Percentiles rank a stretch among this genome's conserved stretches.
Conservation (phyloP, 352 stramenopile genomes). For the Globisporangium rhizosaccharum region DNA sequence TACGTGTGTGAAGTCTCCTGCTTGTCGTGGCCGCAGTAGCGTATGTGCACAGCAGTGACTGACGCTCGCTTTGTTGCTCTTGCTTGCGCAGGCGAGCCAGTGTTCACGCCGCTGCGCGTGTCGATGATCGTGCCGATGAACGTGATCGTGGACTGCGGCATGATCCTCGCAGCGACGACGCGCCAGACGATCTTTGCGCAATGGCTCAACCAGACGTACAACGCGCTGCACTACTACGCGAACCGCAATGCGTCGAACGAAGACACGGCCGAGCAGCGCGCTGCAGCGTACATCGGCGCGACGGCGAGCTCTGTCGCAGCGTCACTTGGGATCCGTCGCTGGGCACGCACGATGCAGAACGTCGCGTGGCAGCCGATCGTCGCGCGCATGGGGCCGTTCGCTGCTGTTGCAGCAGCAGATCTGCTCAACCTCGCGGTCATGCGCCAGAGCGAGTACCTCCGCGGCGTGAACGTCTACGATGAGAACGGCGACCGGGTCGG, state of each 20-base stretch:
- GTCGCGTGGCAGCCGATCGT: conserved; percentile 43
- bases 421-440: conserved; percentile 84
- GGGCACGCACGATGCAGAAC: conserved; percentile 42
- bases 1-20: no score
- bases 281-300: conserved; percentile 63
- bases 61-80: neutral
- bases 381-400: conserved; percentile 69
- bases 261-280: conserved; percentile 64
- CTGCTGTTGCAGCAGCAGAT: conserved; percentile 75
- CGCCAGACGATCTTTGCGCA: conserved; percentile 68
- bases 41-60: neutral
- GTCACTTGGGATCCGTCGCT: conserved; percentile 61
- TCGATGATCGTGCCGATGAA: conserved; percentile 89
- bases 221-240: conserved; percentile 87
- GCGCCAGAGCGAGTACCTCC: conserved; percentile 79
- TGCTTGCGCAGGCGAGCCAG: conserved; percentile 24
- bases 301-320: conserved; percentile 71
- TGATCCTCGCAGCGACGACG: conserved; percentile 71
- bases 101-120: conserved; percentile 66
- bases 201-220: conserved; percentile 89
- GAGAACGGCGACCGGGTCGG: conserved; percentile 72
- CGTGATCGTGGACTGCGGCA: conserved; percentile 73
- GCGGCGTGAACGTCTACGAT: conserved; percentile 79
- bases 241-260: conserved; percentile 86
- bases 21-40: neutral